Evolutionary conservation across 768 basidiomycete species (phyloP), one percentile per base, ranked within the genome.

Genomic region (Auriscalpium vulgare): DNA sequence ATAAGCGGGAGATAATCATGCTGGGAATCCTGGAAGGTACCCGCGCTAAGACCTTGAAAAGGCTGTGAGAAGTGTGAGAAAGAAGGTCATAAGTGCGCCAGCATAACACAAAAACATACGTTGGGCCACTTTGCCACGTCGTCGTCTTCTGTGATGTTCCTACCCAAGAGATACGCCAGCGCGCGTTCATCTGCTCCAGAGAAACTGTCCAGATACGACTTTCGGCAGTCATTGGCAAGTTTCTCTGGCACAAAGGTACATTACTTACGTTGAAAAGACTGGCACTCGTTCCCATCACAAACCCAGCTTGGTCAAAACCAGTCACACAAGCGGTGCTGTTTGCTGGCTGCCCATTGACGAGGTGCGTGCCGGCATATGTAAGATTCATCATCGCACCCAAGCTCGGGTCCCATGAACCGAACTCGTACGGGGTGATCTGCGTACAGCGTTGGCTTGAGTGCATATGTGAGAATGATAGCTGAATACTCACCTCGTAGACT

Each of bases 241-340:
- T 29, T 29, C 29, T 29, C 29, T 5, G 29, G 29, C 29, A 4
- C 29, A 29, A 21, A 29, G 29, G 29, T 2, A 29, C 29, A 2
- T 29, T 2, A 59, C 72, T 55, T 59, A 81, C 83, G 60, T 83
- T 84, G 69, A 88, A 88, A 23, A 87, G 66, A 61, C 78, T 84
- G 16, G 87, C 80, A 38, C 88, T 89, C 2, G 81, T 81, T 9
- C 87, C 90, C 75, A 89, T 85, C 37, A 91, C 66, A 66, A 89
- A 92, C 0, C 77, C 78, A 0, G 78, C 79, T 66, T 87, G 86
- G 64, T 91, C 88, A 62, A 90, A 91, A 8, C 83, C 84, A 5
- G 77, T 79, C 11, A 84, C 83, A 66, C 92, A 95, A 1, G 79
- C 68, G 10, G 81, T 78, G 7, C 72, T 67, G 57, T 80, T 82